Conservation (phyloP, 257 asterid genomes). For the Cruciata laevipes region DNA sequence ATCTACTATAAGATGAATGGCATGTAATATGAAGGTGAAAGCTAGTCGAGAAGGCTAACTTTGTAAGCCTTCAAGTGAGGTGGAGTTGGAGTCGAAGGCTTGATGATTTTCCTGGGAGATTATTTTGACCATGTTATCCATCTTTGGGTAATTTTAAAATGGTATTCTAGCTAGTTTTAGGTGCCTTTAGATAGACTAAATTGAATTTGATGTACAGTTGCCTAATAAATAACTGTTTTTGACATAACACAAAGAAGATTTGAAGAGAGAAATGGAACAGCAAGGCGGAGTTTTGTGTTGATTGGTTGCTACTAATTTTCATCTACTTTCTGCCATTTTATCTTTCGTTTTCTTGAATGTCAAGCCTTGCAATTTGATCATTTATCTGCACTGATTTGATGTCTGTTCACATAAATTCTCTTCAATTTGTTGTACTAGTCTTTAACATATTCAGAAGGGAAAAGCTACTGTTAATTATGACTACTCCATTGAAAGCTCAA, state of each 20-base stretch:
- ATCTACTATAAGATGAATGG: too few species aligned
- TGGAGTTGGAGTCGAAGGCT: slow-evolving; percentile 23
- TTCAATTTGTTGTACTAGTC: too few species aligned
- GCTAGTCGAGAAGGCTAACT: slow-evolving; percentile 22
- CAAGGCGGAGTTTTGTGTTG: background rate
- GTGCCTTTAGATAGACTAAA: background rate
- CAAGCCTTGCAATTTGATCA: background rate
- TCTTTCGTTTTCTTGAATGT: background rate
- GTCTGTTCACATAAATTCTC: background rate
- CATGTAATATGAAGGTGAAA: slow-evolving; percentile 18
- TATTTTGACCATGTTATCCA: slow-evolving; percentile 6
- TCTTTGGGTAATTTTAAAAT: background rate
- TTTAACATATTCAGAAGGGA: too few species aligned
- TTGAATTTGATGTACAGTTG: background rate
- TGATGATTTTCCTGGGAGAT: slow-evolving; percentile 12
- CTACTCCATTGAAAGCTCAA: too few species aligned
- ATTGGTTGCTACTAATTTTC: background rate
- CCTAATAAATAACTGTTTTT: background rate
- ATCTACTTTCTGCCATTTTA: background rate
- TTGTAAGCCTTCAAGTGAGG: slow-evolving; percentile 15
- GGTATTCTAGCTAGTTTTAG: background rate
- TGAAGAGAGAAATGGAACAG: background rate
- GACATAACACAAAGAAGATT: background rate
- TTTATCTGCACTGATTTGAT: background rate
- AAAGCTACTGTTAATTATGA: too few species aligned